Base-by-base conservation (phyloP, 805 yeast genomes). In the Priceomyces carsonii region DNA sequence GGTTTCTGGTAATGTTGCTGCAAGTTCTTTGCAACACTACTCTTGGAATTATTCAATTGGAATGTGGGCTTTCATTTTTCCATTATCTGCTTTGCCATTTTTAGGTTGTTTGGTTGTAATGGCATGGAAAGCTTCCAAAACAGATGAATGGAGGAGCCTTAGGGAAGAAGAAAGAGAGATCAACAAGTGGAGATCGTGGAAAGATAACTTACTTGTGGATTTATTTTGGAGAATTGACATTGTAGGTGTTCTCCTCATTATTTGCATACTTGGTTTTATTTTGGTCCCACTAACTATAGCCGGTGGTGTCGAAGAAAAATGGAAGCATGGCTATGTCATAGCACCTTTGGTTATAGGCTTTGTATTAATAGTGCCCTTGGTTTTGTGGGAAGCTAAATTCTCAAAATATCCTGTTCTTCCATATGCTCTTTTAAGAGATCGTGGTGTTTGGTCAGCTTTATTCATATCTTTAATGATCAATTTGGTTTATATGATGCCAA, bases 241-340 rank as follows among this genome's bases (percentile, higher is more conserved):
- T 18, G 34, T 61, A 31, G 73, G 72, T 14, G 50, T 55, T 15
- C 23, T 65, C 20, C 35, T 67, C 18, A 37, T 67, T 29, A 44
- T 54, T 36, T 62, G 59, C 9, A 64, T 59, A 12, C 53, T 63
- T 22, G 57, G 60, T 14, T 46, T 61, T 18, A 51, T 64, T 35
- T 47, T 67, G 35, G 57, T 65, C 12, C 71, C 73, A 21, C 57
- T 67, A 48, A 53, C 58, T 17, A 36, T 66, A n/a, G 55, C 58
- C 9, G 51, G 56, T 16, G 54, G 53, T 35, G 55, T 45, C 15
- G 25, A 36, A 22, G 25, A 33, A 15, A 39, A 36, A 18, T 50
- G 53, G 53, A 26, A 38, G 19, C 19, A 36, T 10, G 53, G 43
- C 8, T 19, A 30, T 14, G 47, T 43, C 26, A 45, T 45, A 24